These are phyloP conservation scores for Monilinia vaccinii-corymbosi DNA, from an alignment of 2,329 filamentous ascomycete species.

Conservation along the genomic window DNA sequence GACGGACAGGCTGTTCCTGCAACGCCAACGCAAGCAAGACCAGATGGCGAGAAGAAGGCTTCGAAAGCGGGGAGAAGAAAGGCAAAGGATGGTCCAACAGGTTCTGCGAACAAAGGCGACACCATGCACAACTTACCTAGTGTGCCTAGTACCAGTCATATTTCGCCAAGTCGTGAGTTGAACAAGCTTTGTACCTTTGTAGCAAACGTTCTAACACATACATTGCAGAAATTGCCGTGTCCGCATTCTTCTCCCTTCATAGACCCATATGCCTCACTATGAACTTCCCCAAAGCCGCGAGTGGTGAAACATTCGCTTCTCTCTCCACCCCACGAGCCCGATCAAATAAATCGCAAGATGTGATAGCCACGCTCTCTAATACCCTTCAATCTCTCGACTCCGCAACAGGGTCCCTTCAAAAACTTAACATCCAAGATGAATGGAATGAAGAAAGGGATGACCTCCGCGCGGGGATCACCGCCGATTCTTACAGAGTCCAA, in stretches of 20 bases:
- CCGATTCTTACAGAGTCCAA: slow-evolving; percentile 39
- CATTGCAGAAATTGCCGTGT: slow-evolving; percentile 67
- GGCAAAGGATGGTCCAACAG: slow-evolving; percentile 40
- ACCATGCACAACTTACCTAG: slow-evolving; percentile 53
- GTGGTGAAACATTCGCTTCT: slow-evolving; percentile 67
- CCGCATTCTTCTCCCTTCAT: slow-evolving; percentile 92
- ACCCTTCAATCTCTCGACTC: slow-evolving; percentile 52
- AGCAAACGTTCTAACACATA: background rate
- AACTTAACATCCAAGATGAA: slow-evolving; percentile 17
- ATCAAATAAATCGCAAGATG: slow-evolving; percentile 42
- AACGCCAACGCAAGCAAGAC: slow-evolving; percentile 20
- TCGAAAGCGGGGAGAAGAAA: slow-evolving; percentile 41
- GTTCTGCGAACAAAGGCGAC: slow-evolving; percentile 33
- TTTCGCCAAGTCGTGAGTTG: slow-evolving; percentile 52
- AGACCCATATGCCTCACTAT: slow-evolving; percentile 84
- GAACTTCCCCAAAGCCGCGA: slow-evolving; percentile 64
- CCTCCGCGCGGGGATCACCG: slow-evolving; percentile 34
- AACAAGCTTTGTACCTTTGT: background rate
- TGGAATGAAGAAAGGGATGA: slow-evolving; percentile 27
- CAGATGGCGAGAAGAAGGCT: slow-evolving; percentile 35
- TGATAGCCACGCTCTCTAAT: slow-evolving; percentile 57
- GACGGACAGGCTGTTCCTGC: slow-evolving; percentile 17
- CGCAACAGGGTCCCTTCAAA: slow-evolving; percentile 37
- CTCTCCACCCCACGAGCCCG: slow-evolving; percentile 61
- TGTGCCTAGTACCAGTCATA: slow-evolving; percentile 66